Percentiles rank a stretch among this genome's conserved stretches.
These are phyloP conservation scores for Singerocomus inundabilis DNA, from an alignment of 1,284 basidiomycete genomes.

Conservation along the genomic window DNA sequence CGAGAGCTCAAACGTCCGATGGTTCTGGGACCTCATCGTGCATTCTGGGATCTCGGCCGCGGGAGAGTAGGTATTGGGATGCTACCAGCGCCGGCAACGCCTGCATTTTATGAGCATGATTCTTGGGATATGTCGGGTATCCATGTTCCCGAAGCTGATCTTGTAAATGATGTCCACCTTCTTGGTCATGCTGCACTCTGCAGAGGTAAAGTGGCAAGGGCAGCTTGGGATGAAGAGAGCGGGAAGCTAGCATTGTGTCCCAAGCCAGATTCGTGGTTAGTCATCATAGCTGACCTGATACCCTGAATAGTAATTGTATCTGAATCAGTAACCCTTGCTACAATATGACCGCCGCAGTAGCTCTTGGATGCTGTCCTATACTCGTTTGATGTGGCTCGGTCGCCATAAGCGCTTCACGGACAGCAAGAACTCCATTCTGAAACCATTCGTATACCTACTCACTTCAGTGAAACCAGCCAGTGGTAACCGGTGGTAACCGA, in stretches of 20 bases:
- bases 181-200: not conserved
- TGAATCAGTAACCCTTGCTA: too few species aligned
- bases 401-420: too few species aligned
- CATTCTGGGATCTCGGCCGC: slow-evolving; percentile 17
- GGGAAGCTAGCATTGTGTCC: slow-evolving; percentile 14
- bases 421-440: too few species aligned
- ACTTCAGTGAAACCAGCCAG: too few species aligned
- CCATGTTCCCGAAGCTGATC: slow-evolving; percentile 7
- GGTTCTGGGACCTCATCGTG: slow-evolving; percentile 15
- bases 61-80: slow-evolving; percentile 11
- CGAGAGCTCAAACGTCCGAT: slow-evolving; percentile 8
- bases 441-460: too few species aligned
- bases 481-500: too few species aligned
- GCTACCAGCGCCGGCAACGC: slow-evolving; percentile 6
- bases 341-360: too few species aligned
- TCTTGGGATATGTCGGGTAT: slow-evolving; percentile 10
- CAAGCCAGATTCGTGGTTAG: not conserved
- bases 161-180: slow-evolving; percentile 8
- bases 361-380: too few species aligned
- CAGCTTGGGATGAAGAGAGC: slow-evolving; percentile 5
- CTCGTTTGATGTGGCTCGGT: too few species aligned
- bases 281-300: not conserved
- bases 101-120: slow-evolving; percentile 5
- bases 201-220: not conserved
- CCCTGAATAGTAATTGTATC: not conserved